Evolutionary conservation across 176 grass and related monocot species (phyloP).

Genomic region (Rhynchospora pubera): DNA sequence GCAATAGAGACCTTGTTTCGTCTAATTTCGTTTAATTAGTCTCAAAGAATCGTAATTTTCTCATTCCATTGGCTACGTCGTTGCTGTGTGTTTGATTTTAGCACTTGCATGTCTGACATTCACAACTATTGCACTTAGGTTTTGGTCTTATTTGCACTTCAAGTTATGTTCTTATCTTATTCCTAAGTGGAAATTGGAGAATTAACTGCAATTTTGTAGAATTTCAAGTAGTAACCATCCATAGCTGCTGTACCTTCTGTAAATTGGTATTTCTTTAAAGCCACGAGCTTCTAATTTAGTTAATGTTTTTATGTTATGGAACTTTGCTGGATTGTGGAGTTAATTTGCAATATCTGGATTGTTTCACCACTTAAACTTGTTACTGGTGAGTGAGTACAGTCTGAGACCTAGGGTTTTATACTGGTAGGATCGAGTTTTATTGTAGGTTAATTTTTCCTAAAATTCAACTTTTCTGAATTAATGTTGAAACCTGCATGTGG

Average conservation of each 20-base stretch:
- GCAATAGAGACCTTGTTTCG: neutral
- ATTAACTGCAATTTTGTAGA: neutral
- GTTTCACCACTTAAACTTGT: too few species aligned
- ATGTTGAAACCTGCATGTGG: neutral
- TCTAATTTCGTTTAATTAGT: too few species aligned
- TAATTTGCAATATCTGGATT: too few species aligned
- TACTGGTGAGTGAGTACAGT: too few species aligned
- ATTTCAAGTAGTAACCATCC: neutral
- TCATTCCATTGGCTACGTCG: too few species aligned
- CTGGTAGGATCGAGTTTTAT: neutral
- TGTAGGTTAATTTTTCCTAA: neutral
- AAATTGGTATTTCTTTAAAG: neutral
- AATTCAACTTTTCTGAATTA: neutral
- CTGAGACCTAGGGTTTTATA: neutral
- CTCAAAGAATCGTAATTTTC: too few species aligned
- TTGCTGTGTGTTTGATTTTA: neutral
- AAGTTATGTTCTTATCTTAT: neutral
- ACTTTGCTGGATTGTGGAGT: neutral
- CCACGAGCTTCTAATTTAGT: neutral
- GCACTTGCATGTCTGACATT: neutral
- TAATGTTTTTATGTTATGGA: neutral
- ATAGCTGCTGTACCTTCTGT: neutral
- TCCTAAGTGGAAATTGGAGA: neutral
- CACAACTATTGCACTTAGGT: neutral
- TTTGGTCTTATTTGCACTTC: neutral